phyloP scores from a whole-genome alignment of 176 grass and related monocot genomes.

The Elymus sibiricus region DNA sequence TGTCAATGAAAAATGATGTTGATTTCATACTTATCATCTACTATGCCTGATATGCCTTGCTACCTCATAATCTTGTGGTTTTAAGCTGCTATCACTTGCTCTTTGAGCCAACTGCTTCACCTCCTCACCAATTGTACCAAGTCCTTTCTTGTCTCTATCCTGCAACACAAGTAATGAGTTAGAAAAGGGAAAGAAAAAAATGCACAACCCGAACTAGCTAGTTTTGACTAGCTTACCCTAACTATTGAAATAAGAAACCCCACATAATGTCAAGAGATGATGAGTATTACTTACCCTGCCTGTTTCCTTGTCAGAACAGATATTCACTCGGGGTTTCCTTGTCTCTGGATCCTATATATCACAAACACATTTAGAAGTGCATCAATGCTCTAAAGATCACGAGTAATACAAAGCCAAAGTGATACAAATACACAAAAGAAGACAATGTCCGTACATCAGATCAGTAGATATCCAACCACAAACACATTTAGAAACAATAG shows the following conservation, averaged over 20 bases:
- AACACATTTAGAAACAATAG: conserved; percentile 38
- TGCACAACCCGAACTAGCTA: not conserved
- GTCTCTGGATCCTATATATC: too few species aligned
- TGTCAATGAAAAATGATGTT: not conserved
- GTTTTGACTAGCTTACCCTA: conserved; percentile 46
- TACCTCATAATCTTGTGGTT: conserved; percentile 94
- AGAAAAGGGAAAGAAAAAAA: not conserved
- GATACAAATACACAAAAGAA: too few species aligned
- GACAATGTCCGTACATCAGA: too few species aligned
- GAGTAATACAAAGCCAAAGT: too few species aligned
- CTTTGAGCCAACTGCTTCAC: conserved; percentile 86
- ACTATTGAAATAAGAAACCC: conserved; percentile 67
- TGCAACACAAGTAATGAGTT: conserved; percentile 27
- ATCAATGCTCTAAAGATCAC: too few species aligned
- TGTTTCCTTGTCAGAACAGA: too few species aligned
- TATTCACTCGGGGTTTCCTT: too few species aligned
- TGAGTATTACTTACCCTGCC: too few species aligned
- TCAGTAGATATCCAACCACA: too few species aligned
- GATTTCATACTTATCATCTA: not conserved
- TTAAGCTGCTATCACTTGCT: conserved; percentile 85
- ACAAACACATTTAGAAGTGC: too few species aligned
- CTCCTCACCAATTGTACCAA: conserved; percentile 82
- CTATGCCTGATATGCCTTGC: not conserved
- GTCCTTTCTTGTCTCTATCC: conserved; percentile 97
- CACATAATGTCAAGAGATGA: too few species aligned